Base-by-base conservation (phyloP, 2,329 filamentous ascomycete species). In the Fusarium nisikadoi region DNA sequence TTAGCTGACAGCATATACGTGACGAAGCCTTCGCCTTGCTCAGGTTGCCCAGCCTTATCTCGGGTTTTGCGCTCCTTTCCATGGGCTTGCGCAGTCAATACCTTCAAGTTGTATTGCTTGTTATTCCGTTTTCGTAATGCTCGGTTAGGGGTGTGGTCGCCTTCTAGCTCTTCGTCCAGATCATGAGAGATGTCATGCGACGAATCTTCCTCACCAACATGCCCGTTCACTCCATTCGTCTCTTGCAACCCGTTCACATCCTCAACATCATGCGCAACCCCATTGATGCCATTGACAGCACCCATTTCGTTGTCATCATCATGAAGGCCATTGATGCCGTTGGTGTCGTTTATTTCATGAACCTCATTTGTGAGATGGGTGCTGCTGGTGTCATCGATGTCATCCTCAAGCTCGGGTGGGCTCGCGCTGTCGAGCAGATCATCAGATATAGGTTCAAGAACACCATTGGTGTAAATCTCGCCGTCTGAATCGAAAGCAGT, bases 71-170 rank as follows among this genome's bases (percentile, higher is more conserved):
- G 83, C 46, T 86, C 85, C 71, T 83, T 87, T 8, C 88, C 87
- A 56, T 88, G 84, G 10, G 87, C 87, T 72, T 87, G 86, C 72
- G 88, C 87, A 77, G 86, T 90, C 20, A 91, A 80, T 17, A 86
- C 81, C 76, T 89, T 90, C 41, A 91, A 78, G 70, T 91, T 91
- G 75, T 91, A 91, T 27, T 84, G 83, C 66, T 86, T 86, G 62
- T 84, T 85, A 45, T 81, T 81, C 57, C 88, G 84, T 20, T 81
- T 80, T 46, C 88, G 84, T 23, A 88, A 78, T 3, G 86, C 85
- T 64, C 87, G 84, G 58, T 83, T 87, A 0, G 87, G 87, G 5
- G 87, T 89, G 19, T 83, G 80, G 23, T 87, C 85, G 31, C 84
- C 84, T 27, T 85, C 83, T 11, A 76, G 69, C 13, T 84, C 83